Percentiles rank a stretch among this genome's conserved stretches.
Conservation (phyloP, 2,329 filamentous ascomycete species). For the Beauveria australis region DNA sequence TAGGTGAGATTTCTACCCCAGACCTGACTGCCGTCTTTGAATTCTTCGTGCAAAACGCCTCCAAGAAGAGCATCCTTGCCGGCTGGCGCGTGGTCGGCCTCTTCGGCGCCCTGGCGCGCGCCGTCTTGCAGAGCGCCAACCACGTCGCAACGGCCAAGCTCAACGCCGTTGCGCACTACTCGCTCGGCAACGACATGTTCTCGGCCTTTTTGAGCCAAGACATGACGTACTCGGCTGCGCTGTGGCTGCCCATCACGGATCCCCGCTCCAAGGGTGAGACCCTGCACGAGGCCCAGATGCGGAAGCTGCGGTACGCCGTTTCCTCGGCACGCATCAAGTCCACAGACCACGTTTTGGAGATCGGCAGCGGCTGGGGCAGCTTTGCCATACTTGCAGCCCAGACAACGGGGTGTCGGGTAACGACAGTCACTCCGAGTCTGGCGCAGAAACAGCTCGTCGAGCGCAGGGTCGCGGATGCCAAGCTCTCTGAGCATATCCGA, state of each 20-base stretch:
- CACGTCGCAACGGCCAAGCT: slow-evolving; percentile 49
- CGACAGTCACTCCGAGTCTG: slow-evolving; percentile 57
- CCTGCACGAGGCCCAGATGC: slow-evolving; percentile 58
- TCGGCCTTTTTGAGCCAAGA: slow-evolving; percentile 63
- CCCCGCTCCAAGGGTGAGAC: slow-evolving; percentile 42
- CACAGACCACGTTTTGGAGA: slow-evolving; percentile 63
- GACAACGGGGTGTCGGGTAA: slow-evolving; percentile 60
- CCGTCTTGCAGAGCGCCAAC: slow-evolving; percentile 49
- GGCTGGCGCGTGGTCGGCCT: slow-evolving; percentile 46
- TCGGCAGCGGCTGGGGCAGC: slow-evolving; percentile 68
- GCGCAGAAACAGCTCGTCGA: slow-evolving; percentile 65
- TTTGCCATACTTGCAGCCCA: slow-evolving; percentile 63
- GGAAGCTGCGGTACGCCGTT: slow-evolving; percentile 59
- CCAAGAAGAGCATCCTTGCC: slow-evolving; percentile 53
- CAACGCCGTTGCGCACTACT: slow-evolving; percentile 66
- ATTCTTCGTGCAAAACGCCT: slow-evolving; percentile 63
- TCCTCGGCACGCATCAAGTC: slow-evolving; percentile 53
- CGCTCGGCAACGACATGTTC: slow-evolving; percentile 70
- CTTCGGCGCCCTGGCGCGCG: slow-evolving; percentile 47
- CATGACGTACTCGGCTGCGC: slow-evolving; percentile 68
- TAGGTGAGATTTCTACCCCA: slow-evolving; percentile 59
- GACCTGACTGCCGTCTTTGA: slow-evolving; percentile 62
- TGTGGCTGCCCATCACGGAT: slow-evolving; percentile 37
- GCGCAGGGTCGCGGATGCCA: slow-evolving; percentile 52
- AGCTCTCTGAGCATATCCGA: slow-evolving; percentile 50